Evolutionary conservation across 257 asterid genomes (phyloP).

Genomic region (Thymus mandschuricus): DNA sequence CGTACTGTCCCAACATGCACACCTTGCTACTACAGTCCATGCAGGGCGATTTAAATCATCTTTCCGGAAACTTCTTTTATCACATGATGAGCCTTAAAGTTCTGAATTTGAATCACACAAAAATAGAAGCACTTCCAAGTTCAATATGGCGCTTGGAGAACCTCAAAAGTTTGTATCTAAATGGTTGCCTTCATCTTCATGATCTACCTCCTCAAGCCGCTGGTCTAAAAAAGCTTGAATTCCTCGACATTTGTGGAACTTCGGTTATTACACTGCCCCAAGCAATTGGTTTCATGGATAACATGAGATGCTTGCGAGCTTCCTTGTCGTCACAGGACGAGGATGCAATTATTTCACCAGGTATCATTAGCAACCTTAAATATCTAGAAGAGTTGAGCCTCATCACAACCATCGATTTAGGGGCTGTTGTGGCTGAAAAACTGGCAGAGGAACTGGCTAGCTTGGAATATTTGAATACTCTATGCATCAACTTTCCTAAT

Average conservation of each 20-base stretch:
- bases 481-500: constrained; percentile 23
- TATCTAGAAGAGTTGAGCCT: constrained; percentile 25
- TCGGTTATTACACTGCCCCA: constrained; percentile 1
- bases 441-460: constrained; percentile 18
- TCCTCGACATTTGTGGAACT: constrained; percentile 25
- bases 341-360: neutral
- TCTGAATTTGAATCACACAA: neutral
- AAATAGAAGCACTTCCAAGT: neutral
- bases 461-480: constrained; percentile 23
- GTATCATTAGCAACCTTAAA: neutral
- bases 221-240: neutral
- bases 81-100: neutral
- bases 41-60: neutral
- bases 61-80: neutral
- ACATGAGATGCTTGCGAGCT: constrained; percentile 25
- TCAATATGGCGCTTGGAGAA: neutral
- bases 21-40: constrained; percentile 14
- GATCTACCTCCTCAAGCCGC: neutral
- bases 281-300: neutral
- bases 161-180: constrained; percentile 21
- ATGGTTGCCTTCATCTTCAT: neutral
- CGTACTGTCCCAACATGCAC: neutral
- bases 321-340: neutral
- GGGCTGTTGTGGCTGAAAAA: neutral
- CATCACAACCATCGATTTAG: neutral